These are phyloP conservation scores for Myxozyma nipponensis DNA, from an alignment of 805 yeast species.

Conservation along the genomic window DNA sequence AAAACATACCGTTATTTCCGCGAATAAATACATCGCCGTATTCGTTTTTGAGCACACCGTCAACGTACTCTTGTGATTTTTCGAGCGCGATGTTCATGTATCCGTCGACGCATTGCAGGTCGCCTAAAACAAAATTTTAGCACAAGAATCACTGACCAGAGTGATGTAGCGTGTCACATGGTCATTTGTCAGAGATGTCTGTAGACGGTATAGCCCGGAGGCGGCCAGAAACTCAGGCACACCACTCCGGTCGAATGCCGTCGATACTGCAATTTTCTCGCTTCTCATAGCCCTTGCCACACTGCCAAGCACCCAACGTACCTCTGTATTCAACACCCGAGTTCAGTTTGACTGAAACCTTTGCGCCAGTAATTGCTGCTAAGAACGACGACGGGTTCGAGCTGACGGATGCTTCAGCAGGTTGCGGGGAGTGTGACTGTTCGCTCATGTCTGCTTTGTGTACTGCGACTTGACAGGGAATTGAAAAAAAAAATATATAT, in stretches of 20 bases:
- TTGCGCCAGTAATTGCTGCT: constrained; percentile 69
- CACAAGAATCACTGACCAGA: no score
- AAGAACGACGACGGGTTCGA: constrained; percentile 67
- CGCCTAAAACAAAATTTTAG: constrained; percentile 42
- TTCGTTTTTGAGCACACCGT: constrained; percentile 47
- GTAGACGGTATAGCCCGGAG: no score
- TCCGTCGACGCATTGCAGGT: constrained; percentile 86
- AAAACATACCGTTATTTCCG: constrained; percentile 70
- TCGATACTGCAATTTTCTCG: no score
- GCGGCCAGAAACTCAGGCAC: no score
- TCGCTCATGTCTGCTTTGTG: neutral
- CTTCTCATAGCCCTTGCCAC: no score
- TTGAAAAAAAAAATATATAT: no score
- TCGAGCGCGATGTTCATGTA: constrained; percentile 92
- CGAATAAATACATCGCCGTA: constrained; percentile 81
- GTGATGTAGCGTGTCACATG: no score
- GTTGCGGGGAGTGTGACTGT: neutral
- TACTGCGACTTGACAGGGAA: no score
- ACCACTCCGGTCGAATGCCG: no score
- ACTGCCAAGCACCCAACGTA: constrained; percentile 23
- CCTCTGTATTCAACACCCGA: constrained; percentile 86
- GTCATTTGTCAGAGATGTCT: no score
- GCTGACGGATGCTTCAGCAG: neutral
- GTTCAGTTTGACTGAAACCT: constrained; percentile 76
- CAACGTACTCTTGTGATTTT: constrained; percentile 62